Conservation (phyloP, 768 basidiomycete species). For the Neoboletus subvelutipes region DNA sequence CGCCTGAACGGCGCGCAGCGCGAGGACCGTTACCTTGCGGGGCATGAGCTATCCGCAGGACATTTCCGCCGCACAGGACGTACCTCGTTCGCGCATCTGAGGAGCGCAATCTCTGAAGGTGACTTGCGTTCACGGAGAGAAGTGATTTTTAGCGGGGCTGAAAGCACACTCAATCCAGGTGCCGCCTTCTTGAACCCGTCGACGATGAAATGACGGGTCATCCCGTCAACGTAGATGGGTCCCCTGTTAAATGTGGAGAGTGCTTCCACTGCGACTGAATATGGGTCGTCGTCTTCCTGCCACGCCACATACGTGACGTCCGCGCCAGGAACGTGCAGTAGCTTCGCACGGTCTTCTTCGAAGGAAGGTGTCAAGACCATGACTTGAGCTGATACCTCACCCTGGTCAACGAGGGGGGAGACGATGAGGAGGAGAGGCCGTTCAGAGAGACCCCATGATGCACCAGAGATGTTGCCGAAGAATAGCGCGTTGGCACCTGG, state of each 20-base stretch:
- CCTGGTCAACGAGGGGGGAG: constrained; percentile 37
- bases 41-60: neutral
- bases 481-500: constrained; percentile 71
- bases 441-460: constrained; percentile 72
- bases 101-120: constrained; percentile 60
- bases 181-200: constrained; percentile 57
- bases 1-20: constrained; percentile 63
- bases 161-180: constrained; percentile 38
- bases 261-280: constrained; percentile 43
- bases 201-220: constrained; percentile 59
- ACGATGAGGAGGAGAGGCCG: constrained; percentile 73
- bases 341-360: constrained; percentile 67
- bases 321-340: constrained; percentile 52
- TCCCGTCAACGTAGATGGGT: constrained; percentile 59
- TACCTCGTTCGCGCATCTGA: constrained; percentile 83
- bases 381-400: constrained; percentile 42
- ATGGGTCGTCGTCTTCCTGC: constrained; percentile 72
- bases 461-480: constrained; percentile 66
- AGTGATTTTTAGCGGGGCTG: constrained; percentile 55
- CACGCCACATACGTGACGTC: constrained; percentile 52
- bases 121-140: constrained; percentile 75
- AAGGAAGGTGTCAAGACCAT: constrained; percentile 75
- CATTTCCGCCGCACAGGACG: neutral
- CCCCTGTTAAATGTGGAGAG: constrained; percentile 27
- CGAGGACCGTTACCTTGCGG: constrained; percentile 71